Percentiles rank a stretch among this genome's conserved stretches.
Conservation (phyloP, 129 eudicot genomes). For the Arctium minus region DNA sequence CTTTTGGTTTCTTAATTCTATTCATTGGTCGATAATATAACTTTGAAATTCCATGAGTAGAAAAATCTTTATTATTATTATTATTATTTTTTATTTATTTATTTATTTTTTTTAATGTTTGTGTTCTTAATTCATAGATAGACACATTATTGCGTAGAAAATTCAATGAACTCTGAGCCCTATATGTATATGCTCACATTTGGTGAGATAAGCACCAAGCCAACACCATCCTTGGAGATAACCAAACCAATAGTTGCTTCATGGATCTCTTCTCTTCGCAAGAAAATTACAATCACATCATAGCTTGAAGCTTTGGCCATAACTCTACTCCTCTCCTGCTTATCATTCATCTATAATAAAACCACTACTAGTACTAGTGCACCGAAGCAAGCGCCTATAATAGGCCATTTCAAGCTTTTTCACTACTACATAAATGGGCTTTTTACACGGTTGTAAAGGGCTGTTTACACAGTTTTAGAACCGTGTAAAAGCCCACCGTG, state of each 20-base stretch:
- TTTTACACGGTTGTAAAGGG: too few species aligned
- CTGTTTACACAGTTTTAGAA: too few species aligned
- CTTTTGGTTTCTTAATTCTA: too few species aligned
- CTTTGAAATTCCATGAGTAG: too few species aligned
- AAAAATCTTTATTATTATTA: neutral
- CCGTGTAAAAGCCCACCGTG: too few species aligned
- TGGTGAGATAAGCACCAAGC: neutral
- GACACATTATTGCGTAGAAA: too few species aligned
- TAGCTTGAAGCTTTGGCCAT: neutral
- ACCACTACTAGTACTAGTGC: neutral
- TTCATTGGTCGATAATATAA: too few species aligned
- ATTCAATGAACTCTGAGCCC: too few species aligned
- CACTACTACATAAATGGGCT: too few species aligned
- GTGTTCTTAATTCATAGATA: too few species aligned
- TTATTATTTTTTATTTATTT: too few species aligned
- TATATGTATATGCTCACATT: neutral
- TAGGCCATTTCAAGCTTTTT: slow-evolving; percentile 31
- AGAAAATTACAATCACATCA: neutral
- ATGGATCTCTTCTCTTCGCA: neutral
- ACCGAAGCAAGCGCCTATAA: slow-evolving; percentile 49
- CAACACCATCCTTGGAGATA: neutral
- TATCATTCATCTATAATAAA: neutral
- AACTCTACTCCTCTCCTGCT: neutral
- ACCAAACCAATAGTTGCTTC: neutral
- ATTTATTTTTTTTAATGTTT: too few species aligned